Conservation (phyloP, 257 asterid species). For the Przewalskia tangutica region DNA sequence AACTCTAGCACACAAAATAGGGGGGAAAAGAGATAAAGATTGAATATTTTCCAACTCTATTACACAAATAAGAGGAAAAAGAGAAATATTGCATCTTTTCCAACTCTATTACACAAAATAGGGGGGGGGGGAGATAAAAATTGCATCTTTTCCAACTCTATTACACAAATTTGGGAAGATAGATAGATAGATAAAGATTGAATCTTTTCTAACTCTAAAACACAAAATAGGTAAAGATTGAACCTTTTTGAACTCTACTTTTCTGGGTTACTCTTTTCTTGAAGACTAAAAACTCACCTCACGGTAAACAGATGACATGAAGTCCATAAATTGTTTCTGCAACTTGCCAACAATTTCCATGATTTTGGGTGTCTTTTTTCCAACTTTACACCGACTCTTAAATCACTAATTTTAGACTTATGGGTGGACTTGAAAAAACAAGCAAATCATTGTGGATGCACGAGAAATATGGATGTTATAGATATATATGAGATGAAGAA, state of each 20-base stretch:
- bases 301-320: conserved; percentile 2
- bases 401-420: background rate
- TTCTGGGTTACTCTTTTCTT: background rate
- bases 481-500: background rate
- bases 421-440: background rate
- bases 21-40: too few relatives aligned
- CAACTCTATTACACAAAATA: too few relatives aligned
- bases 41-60: too few relatives aligned
- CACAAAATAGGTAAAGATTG: background rate
- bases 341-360: conserved; percentile 15
- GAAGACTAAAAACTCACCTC: conserved; percentile 16
- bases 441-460: too few relatives aligned
- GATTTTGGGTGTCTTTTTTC: background rate
- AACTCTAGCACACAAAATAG: too few relatives aligned
- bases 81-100: background rate
- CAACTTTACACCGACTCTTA: background rate
- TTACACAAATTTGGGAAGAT: too few relatives aligned
- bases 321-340: conserved; percentile 14
- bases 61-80: too few relatives aligned
- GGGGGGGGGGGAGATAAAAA: background rate
- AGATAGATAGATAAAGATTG: background rate
- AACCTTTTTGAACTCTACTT: background rate
- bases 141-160: background rate
- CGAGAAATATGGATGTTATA: background rate
- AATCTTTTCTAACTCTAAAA: background rate